phyloP scores from a whole-genome alignment of 805 yeast species.

The Saccharomyces paradoxus region DNA sequence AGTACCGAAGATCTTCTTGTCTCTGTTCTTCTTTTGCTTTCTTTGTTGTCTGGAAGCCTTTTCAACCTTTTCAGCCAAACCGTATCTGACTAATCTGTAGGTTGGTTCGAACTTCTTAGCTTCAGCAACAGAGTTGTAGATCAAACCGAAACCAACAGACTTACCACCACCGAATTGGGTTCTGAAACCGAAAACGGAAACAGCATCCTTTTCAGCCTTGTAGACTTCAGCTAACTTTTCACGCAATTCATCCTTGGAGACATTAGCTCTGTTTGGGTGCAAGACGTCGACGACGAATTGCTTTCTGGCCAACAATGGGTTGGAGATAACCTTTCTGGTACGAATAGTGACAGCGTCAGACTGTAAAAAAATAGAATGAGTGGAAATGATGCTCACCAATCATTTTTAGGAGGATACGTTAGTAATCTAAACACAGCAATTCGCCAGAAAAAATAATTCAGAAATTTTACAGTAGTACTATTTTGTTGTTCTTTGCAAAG shows the following conservation, averaged over 20 bases:
- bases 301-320: constrained; percentile 97
- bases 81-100: constrained; percentile 97
- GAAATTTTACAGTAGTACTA: background rate
- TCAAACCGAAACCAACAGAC: constrained; percentile 96
- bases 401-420: background rate
- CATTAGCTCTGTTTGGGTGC: constrained; percentile 97
- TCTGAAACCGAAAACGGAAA: constrained; percentile 96
- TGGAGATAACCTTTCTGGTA: constrained; percentile 94
- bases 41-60: constrained; percentile 98
- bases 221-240: constrained; percentile 77
- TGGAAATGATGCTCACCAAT: constrained; percentile 1
- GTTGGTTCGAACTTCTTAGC: constrained; percentile 96
- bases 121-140: constrained; percentile 92
- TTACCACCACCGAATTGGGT: constrained; percentile 99
- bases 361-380: constrained; percentile 32
- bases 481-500: background rate
- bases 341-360: constrained; percentile 98
- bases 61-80: constrained; percentile 87
- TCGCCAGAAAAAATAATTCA: background rate
- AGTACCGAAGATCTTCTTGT: constrained; percentile 95
- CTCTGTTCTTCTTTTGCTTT: constrained; percentile 99
- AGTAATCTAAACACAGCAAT: background rate
- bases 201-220: constrained; percentile 84
- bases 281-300: constrained; percentile 97
- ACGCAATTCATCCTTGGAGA: constrained; percentile 95